Evolutionary conservation across 2,329 filamentous ascomycete species (phyloP).

Genomic region (Ascochyta viciae-villosae): DNA sequence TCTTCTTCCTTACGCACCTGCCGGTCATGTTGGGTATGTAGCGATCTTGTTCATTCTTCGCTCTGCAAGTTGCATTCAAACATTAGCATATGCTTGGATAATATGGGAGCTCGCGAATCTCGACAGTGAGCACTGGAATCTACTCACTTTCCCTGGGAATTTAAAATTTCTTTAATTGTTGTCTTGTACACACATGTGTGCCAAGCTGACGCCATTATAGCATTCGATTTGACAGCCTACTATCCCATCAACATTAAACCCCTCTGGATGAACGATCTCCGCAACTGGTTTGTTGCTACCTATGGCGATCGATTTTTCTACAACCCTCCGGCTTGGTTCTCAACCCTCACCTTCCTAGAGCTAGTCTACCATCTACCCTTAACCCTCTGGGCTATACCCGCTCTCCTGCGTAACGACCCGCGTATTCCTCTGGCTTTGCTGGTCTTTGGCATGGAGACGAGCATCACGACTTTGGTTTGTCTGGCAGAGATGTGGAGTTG

Average conservation of each 20-base stretch:
- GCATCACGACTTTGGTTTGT: slow-evolving; percentile 68
- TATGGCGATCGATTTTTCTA: slow-evolving; percentile 71
- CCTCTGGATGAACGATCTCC: slow-evolving; percentile 57
- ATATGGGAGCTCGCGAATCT: neutral
- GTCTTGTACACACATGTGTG: neutral
- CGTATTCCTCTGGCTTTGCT: slow-evolving; percentile 66
- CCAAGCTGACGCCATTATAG: slow-evolving; percentile 46
- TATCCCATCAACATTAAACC: slow-evolving; percentile 62
- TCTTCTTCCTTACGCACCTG: slow-evolving; percentile 68
- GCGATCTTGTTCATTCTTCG: slow-evolving; percentile 2
- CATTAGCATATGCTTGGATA: neutral
- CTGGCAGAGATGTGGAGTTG: slow-evolving; percentile 67
- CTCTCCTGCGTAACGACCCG: slow-evolving; percentile 62
- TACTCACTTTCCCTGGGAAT: neutral
- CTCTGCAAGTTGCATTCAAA: neutral
- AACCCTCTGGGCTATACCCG: slow-evolving; percentile 66
- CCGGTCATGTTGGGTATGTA: slow-evolving; percentile 65
- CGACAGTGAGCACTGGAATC: neutral
- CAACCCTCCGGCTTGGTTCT: slow-evolving; percentile 66
- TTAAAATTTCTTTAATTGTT: too few species aligned
- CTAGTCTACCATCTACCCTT: slow-evolving; percentile 67
- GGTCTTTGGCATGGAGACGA: slow-evolving; percentile 65
- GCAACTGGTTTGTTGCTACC: slow-evolving; percentile 64
- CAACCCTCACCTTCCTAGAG: slow-evolving; percentile 64
- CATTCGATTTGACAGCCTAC: slow-evolving; percentile 66